Evolutionary conservation across 352 stramenopile species (phyloP), one percentile per base, ranked within the genome.

Genomic region (Thraustochytrium sp.): DNA sequence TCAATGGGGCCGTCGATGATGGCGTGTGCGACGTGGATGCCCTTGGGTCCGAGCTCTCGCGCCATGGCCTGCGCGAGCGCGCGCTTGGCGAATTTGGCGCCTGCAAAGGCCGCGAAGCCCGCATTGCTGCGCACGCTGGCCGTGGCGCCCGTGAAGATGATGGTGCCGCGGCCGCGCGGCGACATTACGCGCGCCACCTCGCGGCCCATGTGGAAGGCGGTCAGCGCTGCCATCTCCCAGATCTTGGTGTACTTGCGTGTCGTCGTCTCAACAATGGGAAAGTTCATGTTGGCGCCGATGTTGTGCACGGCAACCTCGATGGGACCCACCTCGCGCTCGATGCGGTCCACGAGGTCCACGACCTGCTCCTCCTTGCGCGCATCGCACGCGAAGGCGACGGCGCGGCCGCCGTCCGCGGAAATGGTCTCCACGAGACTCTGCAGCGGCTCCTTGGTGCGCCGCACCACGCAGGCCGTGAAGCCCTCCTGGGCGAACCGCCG

Each of bases 91-190:
- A 62, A 64, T 55, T 89, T 90, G n/a, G 77, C 84, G 29, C 73
- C 64, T 16, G 88, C 84, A 87, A 90, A 90, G 2, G 87, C 88
- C 31, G 65, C 74, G 44, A 88, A 90, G 16, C 76, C 38, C 0
- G 86, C 74, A 21, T 76, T 72, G 23, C 87, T 86, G 34, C 86
- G 68, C 26, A 89, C 26, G n/a, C 74, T 86, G 4, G 87, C 87
- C 18, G 88, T 89, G 23, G 88, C 88, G 38, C 88, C 88, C 0
- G 88, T 89, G 51, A 90, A 87, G 21, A 90, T 77, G 63, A 90
- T 86, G 13, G 76, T 88, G 65, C 87, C 87, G 34, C 59, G 31
- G 0, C 59, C 56, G 9, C 82, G 76, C 61, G 86, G 48, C 3
- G 59, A 13, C 87, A 89, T 89, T 38, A 65, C 42, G 21, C 34